phyloP scores from a whole-genome alignment of 2,329 filamentous ascomycete genomes.

The Trichoderma atroviride region DNA sequence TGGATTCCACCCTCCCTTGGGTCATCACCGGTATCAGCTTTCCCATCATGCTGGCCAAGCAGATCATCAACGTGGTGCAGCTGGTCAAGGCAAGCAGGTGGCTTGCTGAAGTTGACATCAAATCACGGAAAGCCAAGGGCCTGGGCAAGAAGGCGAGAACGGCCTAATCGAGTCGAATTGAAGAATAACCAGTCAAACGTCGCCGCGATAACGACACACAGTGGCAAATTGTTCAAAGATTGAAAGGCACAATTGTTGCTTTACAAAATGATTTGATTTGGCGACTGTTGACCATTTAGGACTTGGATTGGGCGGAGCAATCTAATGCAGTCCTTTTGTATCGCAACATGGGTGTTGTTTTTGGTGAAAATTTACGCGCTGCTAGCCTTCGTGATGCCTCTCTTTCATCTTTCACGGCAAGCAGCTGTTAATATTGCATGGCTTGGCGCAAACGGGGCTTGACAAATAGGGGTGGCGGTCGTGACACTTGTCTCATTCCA shows the following conservation, averaged over 20 bases:
- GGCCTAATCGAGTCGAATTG: not conserved
- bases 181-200: not conserved
- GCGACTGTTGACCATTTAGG: not conserved
- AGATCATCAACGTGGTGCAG: conserved; percentile 92
- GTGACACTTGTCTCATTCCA: not conserved
- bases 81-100: conserved; percentile 89
- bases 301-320: not conserved
- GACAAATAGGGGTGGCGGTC: not conserved
- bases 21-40: conserved; percentile 77
- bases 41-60: conserved; percentile 89
- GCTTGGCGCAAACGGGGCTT: conserved; percentile 35
- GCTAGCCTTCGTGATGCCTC: conserved; percentile 11
- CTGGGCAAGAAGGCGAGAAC: conserved; percentile 49
- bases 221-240: not conserved
- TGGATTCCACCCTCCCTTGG: conserved; percentile 69
- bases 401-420: not conserved
- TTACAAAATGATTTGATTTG: not conserved
- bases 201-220: not conserved
- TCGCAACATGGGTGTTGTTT: conserved; percentile 6
- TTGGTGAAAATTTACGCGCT: conserved; percentile 11
- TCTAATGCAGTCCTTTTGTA: not conserved
- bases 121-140: conserved; percentile 58
- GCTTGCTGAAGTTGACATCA: conserved; percentile 87
- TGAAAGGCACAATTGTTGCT: not conserved
- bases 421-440: conserved; percentile 33